Evolutionary conservation across 768 basidiomycete species (phyloP), one percentile per base, ranked within the genome.

Genomic region (Suillus clintonianus): DNA sequence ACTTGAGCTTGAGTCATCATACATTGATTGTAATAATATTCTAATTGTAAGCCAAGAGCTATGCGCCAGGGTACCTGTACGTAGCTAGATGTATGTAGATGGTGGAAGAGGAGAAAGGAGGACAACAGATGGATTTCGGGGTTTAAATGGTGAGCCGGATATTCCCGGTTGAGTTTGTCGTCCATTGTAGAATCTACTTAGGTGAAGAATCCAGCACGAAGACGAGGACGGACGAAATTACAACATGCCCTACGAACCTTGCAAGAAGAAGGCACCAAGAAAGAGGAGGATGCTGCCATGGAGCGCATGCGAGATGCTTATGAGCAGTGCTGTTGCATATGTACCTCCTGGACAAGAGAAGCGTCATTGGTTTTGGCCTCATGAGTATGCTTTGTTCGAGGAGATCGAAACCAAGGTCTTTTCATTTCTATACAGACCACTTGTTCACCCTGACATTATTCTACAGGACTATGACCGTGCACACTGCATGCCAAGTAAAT

Each of bases 171-270:
- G n/a, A n/a, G n/a, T n/a, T n/a, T n/a, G n/a, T n/a, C n/a, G 7
- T 84, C 86, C 5, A 89, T 94, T 0, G 86, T 99, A 30, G 97
- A 98, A 75, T 85, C 88, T 43, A 99, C 97, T 8, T 39, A 99
- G 98, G 76, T 89, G 97, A n/a, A 86, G 97, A 43, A 98, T 99
- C 62, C 95, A 99, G 70, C 99, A 99, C 71, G 97, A 99, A 73
- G 97, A 99, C 67, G 97, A 99, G 62, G 95, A 99, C 67, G 89
- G 94, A 0, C 87, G 90, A 48, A 98, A 98, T 74, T 99, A 98
- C 72, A 97, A 99, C 75, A 89, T 27, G 93, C 95, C 0, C 85
- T 87, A 69, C 80, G 85, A 39, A 89, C 94, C 64, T 81, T 94
- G 30, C 85, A 81, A 67, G 90, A 90, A 17, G 93, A 91, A 2